A percentile compares a stretch with the other conserved stretches of the same genome.
Evolutionary conservation across 108 stramenopile species (phyloP).

Genomic region (Nitzschia sp.): DNA sequence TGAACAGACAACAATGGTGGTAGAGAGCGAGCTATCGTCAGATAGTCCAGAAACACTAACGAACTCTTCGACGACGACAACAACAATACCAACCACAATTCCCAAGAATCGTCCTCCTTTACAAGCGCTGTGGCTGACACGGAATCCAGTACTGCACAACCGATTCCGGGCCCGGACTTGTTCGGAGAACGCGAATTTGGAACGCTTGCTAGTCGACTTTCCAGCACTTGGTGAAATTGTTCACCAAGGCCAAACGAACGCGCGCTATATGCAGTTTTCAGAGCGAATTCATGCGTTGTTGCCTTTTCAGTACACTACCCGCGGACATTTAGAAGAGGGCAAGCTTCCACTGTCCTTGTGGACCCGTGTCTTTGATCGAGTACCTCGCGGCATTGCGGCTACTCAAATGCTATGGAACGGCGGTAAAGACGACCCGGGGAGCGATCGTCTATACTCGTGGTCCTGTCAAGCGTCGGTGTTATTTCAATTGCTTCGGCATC

Average conservation of each 20-base stretch:
- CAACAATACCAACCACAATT: too few relatives aligned
- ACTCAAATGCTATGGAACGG: neutral
- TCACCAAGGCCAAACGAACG: neutral
- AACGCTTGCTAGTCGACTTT: neutral
- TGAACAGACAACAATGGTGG: too few relatives aligned
- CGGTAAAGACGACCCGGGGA: neutral
- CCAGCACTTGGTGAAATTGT: slow-evolving; percentile 4
- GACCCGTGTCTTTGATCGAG: neutral
- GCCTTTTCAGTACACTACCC: neutral
- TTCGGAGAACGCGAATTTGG: neutral
- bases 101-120: too few relatives aligned
- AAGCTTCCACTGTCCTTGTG: slow-evolving; percentile 4
- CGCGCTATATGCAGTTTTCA: neutral
- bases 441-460: neutral
- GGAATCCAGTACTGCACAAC: slow-evolving; percentile 11
- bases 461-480: neutral
- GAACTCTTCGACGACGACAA: neutral
- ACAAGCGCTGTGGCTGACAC: neutral
- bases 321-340: neutral
- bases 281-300: neutral
- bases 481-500: neutral
- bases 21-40: neutral
- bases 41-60: neutral
- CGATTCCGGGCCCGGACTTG: neutral
- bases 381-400: neutral